Conservation (phyloP, 2,329 filamentous ascomycete species). For the Venturiaceae sp. region DNA sequence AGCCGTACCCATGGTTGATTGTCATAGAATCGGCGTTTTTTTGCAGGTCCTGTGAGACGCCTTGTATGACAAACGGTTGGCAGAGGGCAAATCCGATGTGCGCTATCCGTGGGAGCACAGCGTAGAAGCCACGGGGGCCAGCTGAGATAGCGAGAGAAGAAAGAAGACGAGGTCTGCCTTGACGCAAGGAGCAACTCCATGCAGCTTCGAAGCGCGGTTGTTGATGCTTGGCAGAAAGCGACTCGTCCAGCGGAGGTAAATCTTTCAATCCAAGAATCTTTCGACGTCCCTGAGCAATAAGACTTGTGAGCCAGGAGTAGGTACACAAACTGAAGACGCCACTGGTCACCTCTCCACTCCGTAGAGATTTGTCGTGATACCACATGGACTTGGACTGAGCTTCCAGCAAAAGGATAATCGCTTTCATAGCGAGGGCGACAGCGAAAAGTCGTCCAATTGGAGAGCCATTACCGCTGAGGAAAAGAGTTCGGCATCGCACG, state of each 20-base stretch:
- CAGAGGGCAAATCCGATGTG: not conserved
- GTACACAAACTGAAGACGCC: constrained; percentile 38
- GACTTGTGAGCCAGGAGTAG: constrained; percentile 45
- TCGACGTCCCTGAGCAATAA: constrained; percentile 25
- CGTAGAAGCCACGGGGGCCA: not conserved
- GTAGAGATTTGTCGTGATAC: too few species aligned
- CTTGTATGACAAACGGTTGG: not conserved
- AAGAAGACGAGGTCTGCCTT: not conserved
- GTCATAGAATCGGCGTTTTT: not conserved
- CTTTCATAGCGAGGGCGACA: constrained; percentile 30
- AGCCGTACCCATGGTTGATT: not conserved
- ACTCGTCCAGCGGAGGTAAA: not conserved
- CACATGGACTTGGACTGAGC: constrained; percentile 29
- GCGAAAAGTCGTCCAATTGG: constrained; percentile 29
- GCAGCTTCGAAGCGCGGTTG: not conserved
- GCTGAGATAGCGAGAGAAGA: not conserved
- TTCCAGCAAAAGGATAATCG: constrained; percentile 35
- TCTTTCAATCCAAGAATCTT: not conserved
- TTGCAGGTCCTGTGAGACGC: not conserved
- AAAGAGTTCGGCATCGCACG: constrained; percentile 32
- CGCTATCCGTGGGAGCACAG: not conserved
- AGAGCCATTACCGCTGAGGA: too few species aligned
- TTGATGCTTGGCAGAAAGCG: not conserved
- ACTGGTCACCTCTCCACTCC: constrained; percentile 40
- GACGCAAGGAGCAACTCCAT: not conserved